Base-by-base conservation (phyloP, 2,329 filamentous ascomycete genomes). In the Alternaria solani region DNA sequence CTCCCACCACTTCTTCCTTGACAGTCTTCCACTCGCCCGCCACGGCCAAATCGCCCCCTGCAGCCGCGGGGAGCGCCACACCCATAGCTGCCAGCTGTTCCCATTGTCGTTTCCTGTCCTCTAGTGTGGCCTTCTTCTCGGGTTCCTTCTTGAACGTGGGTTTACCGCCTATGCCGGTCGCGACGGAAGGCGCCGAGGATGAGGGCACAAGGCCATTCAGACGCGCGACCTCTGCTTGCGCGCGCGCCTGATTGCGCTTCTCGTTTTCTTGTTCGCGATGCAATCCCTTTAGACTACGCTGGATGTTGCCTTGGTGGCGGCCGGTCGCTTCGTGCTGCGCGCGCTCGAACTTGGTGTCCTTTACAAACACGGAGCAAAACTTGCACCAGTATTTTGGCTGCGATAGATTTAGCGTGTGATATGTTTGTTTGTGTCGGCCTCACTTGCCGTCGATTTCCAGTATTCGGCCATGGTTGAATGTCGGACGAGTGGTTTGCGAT, bases 351-450 rank as follows among this genome's bases (percentile, higher is more conserved):
- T 92, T 89, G 23, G 94, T 97, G 83, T 99, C 95, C 80, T 92
- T 91, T 51, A 99, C 91, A 80, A 89, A 98, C 75, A 87, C 87
- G 75, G 88, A 88, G 86, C 95, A 99, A 83, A 97, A 92, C 80
- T 98, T 98, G 87, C 95, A 99, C 93, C 94, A 98, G 82, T 96
- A 96, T 77, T 91, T 94, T 6, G 94, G 94, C 78, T 89, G 11
- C 12, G 18, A 7, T 4, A 0, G 11, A 34, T 14, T 73, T 32
- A 74, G 66, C 7, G 32, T 4, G 26, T 30, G 8, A 42, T 14
- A 30, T 38, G 18, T 44, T 18, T 14, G 7, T 9, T 1, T 4
- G 7, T 20, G 11, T 3, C 20, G 16, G 20, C 9, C 41, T 46
- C 3, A 64, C 82, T 78, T 76, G 88, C 87, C 34, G 94, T 97